Evolutionary conservation across 257 asterid species (phyloP).

Genomic region (Solanum microdontum): DNA sequence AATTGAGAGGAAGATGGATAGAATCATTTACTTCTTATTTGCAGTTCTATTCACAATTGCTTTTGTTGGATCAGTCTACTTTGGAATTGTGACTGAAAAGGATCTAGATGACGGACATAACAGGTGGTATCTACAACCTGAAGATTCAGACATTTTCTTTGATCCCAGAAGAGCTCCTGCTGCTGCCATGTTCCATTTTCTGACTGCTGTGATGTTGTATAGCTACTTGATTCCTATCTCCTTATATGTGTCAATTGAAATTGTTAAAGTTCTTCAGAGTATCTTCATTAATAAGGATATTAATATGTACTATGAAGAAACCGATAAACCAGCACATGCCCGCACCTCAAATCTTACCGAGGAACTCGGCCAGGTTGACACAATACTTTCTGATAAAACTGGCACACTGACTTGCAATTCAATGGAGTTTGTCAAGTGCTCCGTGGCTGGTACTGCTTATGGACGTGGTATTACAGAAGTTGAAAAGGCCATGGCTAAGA

Average conservation of each 20-base stretch:
- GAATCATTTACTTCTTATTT: constrained; percentile 65
- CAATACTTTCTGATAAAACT: constrained; percentile 85
- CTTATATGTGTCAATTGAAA: constrained; percentile 70
- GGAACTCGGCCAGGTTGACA: constrained; percentile 84
- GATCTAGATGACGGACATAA: constrained; percentile 43
- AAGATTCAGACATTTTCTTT: constrained; percentile 38
- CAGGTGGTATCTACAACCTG: constrained; percentile 73
- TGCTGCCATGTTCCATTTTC: constrained; percentile 64
- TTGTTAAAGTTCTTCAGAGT: constrained; percentile 89
- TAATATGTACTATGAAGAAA: constrained; percentile 78
- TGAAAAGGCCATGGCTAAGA: constrained; percentile 72
- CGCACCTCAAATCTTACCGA: constrained; percentile 89
- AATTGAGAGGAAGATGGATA: constrained; percentile 85
- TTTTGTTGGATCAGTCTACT: constrained; percentile 59
- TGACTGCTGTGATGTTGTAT: constrained; percentile 75
- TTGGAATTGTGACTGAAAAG: constrained; percentile 52
- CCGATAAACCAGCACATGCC: constrained; percentile 83
- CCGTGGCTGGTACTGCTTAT: constrained; percentile 77
- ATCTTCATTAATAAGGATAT: constrained; percentile 67
- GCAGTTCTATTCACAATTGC: constrained; percentile 51
- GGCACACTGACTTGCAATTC: constrained; percentile 90
- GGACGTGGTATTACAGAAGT: constrained; percentile 82
- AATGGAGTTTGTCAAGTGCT: constrained; percentile 93
- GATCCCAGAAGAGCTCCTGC: constrained; percentile 61
- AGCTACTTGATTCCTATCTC: constrained; percentile 79